Evolutionary conservation across 805 yeast genomes (phyloP).

Genomic region (Candida sonorensis): DNA sequence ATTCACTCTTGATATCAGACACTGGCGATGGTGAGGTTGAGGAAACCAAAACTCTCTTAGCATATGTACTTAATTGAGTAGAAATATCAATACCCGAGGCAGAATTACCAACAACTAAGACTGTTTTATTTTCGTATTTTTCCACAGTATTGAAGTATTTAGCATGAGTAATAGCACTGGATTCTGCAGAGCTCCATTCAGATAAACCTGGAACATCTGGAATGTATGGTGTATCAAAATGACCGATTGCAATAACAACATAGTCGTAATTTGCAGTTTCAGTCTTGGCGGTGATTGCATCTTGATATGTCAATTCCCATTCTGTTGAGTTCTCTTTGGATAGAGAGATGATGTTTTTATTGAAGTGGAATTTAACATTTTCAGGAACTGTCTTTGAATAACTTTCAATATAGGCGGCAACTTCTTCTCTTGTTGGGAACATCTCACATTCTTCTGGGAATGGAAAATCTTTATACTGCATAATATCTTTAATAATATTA

Average conservation of each 20-base stretch:
- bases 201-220: constrained; percentile 36
- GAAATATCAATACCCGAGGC: constrained; percentile 67
- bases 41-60: constrained; percentile 24
- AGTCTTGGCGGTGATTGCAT: background rate
- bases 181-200: constrained; percentile 26
- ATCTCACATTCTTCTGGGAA: constrained; percentile 33
- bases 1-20: constrained; percentile 20
- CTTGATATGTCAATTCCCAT: constrained; percentile 21
- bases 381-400: constrained; percentile 42
- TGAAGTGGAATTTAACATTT: constrained; percentile 28
- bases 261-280: constrained; percentile 21
- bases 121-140: constrained; percentile 29
- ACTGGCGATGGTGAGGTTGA: constrained; percentile 24
- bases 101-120: constrained; percentile 37
- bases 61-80: constrained; percentile 25
- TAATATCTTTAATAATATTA: constrained; percentile 25
- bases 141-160: constrained; percentile 33
- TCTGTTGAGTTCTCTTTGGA: constrained; percentile 19
- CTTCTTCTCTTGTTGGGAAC: constrained; percentile 58
- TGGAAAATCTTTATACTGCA: constrained; percentile 25
- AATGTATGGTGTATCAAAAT: constrained; percentile 39
- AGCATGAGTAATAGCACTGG: constrained; percentile 34
- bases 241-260: constrained; percentile 41
- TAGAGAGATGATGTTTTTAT: constrained; percentile 42
- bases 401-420: constrained; percentile 50